Conservation (phyloP, 2,329 filamentous ascomycete genomes). For the Nemania diffusa region DNA sequence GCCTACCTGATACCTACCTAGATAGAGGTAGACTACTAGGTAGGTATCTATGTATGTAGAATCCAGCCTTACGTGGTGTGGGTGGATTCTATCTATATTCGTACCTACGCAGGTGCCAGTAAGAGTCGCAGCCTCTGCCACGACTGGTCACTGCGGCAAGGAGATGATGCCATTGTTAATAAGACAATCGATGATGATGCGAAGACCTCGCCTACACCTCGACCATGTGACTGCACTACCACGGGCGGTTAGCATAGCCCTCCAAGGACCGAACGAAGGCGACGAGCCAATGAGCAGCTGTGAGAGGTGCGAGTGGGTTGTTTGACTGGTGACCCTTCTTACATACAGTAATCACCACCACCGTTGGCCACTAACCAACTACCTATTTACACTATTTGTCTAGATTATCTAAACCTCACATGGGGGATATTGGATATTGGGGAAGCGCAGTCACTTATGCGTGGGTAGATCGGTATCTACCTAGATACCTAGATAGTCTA, state of each 20-base stretch:
- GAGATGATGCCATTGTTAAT: constrained; percentile 15
- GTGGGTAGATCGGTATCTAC: no score
- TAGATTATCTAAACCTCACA: neutral
- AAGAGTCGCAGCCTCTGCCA: constrained; percentile 9
- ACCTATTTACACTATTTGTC: neutral
- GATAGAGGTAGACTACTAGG: no score
- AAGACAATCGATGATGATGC: neutral
- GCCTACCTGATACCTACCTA: no score
- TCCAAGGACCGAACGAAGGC: neutral
- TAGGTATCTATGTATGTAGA: no score
- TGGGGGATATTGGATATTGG: neutral
- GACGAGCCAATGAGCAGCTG: constrained; percentile 17
- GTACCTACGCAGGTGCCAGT: constrained; percentile 14
- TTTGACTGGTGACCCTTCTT: constrained; percentile 19
- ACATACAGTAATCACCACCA: neutral
- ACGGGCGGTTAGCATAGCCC: constrained; percentile 13
- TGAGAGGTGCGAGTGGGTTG: constrained; percentile 15
- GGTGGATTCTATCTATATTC: neutral
- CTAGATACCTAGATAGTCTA: neutral
- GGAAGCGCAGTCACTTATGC: neutral
- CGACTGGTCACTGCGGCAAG: constrained; percentile 1
- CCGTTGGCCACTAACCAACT: neutral
- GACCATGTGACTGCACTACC: constrained; percentile 27
- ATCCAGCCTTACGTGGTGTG: no score
- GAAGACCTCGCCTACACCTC: constrained; percentile 9